Conservation (phyloP, 1,139 yeast genomes). For the Lodderomyces metapsilosis region DNA sequence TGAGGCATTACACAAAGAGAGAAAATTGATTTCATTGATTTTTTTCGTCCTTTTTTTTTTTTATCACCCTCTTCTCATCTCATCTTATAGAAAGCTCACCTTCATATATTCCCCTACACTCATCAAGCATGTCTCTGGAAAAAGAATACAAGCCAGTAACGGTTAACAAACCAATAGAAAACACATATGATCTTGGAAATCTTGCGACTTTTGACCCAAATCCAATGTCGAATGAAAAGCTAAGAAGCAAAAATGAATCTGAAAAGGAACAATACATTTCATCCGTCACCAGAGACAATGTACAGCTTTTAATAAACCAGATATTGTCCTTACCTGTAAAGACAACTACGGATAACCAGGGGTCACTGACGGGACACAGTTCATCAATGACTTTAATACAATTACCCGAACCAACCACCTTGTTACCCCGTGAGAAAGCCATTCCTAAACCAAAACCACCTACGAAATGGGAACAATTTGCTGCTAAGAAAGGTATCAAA, state of each 20-base stretch:
- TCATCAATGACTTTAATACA: slow-evolving; percentile 79
- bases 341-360: slow-evolving; percentile 73
- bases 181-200: slow-evolving; percentile 81
- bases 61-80: slow-evolving; percentile 1
- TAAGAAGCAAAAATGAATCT: slow-evolving; percentile 49
- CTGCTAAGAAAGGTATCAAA: slow-evolving; percentile 91
- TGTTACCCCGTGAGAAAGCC: slow-evolving; percentile 92
- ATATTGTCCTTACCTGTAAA: slow-evolving; percentile 84
- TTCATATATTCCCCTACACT: background rate
- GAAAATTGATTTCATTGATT: slow-evolving; percentile 1
- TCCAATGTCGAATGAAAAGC: slow-evolving; percentile 65
- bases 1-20: slow-evolving; percentile 3
- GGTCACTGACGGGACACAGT: slow-evolving; percentile 60
- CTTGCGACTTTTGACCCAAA: slow-evolving; percentile 83
- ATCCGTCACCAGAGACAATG: slow-evolving; percentile 84
- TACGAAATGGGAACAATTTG: slow-evolving; percentile 97
- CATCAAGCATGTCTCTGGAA: slow-evolving; percentile 22
- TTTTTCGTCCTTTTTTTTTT: slow-evolving; percentile 6
- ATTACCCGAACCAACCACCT: slow-evolving; percentile 81
- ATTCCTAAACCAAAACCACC: slow-evolving; percentile 89
- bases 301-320: slow-evolving; percentile 87
- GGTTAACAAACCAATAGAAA: slow-evolving; percentile 87
- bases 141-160: slow-evolving; percentile 63
- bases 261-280: slow-evolving; percentile 65
- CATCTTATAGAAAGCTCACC: background rate